phyloP scores from a whole-genome alignment of 2,329 filamentous ascomycete genomes.

The Microsporum audouinii region DNA sequence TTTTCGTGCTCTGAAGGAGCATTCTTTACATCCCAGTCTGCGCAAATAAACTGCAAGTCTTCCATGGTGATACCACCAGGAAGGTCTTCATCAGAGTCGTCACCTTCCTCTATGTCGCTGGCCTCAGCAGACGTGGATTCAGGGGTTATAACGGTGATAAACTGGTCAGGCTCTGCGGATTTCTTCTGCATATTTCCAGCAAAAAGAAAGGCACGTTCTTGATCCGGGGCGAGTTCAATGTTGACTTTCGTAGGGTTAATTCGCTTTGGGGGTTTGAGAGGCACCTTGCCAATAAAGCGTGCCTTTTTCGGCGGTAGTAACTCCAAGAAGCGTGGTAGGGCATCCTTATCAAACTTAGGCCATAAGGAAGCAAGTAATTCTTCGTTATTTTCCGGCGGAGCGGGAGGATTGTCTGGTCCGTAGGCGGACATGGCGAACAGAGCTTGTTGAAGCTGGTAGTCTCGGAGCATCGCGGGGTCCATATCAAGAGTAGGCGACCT shows the following conservation, averaged over 20 bases:
- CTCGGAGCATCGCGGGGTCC: conserved; percentile 31
- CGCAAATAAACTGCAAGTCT: conserved; percentile 74
- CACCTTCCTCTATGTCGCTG: conserved; percentile 37
- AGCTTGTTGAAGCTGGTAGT: conserved; percentile 37
- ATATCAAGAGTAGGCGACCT: conserved; percentile 28
- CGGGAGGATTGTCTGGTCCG: conserved; percentile 50
- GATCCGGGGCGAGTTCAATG: conserved; percentile 73
- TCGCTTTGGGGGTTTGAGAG: conserved; percentile 65
- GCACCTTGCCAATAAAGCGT: conserved; percentile 65
- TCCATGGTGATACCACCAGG: conserved; percentile 61
- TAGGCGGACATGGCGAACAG: conserved; percentile 37
- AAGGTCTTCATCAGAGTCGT: conserved; percentile 52
- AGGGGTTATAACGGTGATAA: conserved; percentile 38
- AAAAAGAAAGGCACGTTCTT: conserved; percentile 76
- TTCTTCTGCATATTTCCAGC: conserved; percentile 48
- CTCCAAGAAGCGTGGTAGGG: conserved; percentile 66
- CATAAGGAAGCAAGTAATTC: conserved; percentile 70
- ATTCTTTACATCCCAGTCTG: conserved; percentile 67
- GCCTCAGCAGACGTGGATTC: conserved; percentile 40
- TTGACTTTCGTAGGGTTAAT: conserved; percentile 78
- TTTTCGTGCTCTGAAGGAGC: conserved; percentile 34
- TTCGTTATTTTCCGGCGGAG: conserved; percentile 58
- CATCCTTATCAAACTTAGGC: conserved; percentile 66
- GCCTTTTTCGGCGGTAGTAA: conserved; percentile 72
- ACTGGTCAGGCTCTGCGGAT: conserved; percentile 42